Evolutionary conservation across 768 basidiomycete genomes (phyloP), one percentile per base, ranked within the genome.

Genomic region (Dentipellis sp.): DNA sequence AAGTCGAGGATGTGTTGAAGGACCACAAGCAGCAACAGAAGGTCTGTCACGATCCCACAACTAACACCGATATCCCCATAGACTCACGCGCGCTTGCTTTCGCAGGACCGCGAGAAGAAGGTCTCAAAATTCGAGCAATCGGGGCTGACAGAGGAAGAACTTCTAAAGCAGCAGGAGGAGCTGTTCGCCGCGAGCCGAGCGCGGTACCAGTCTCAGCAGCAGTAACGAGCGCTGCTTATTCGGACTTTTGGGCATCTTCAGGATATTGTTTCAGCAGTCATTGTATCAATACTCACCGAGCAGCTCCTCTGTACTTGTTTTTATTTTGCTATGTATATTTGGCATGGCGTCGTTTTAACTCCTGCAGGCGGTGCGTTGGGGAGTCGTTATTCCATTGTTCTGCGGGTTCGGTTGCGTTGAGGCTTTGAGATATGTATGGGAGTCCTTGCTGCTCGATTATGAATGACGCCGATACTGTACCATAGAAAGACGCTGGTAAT

Each of bases 11-110:
- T 64, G 92, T 95, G 7, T 74, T 97, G 61, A 91, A 94, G 69
- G 95, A 97, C 63, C 94, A 97, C 72, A 98, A 97, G 66, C 91
- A 95, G 65, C 88, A 92, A 61, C 86, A 88, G 70, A 97, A 95
- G 80, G 95, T 90, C 56, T 45, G 78, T 64, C 55, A 37, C 47
- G 36, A 22, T 23, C 23, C 48, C 48, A 14, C 40, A 11, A 21
- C 34, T 50, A 23, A 50, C 14, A 45, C 36, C 19, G 54, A n/a
- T 50, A n/a, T 8, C n/a, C 39, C 38, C 4, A 36, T 35, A 39
- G 52, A 47, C 42, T 53, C 49, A 55, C 56, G 56, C 48, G 55
- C 38, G 35, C 12, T 53, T 56, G 54, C 10, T 65, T 42, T 42
- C 54, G 53, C 65, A 94, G 84, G 92, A 94, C 64, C 83, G 88